Evolutionary conservation across 306 rosid genomes (phyloP), one percentile per base, ranked within the genome.

Genomic region (Senna tora): DNA sequence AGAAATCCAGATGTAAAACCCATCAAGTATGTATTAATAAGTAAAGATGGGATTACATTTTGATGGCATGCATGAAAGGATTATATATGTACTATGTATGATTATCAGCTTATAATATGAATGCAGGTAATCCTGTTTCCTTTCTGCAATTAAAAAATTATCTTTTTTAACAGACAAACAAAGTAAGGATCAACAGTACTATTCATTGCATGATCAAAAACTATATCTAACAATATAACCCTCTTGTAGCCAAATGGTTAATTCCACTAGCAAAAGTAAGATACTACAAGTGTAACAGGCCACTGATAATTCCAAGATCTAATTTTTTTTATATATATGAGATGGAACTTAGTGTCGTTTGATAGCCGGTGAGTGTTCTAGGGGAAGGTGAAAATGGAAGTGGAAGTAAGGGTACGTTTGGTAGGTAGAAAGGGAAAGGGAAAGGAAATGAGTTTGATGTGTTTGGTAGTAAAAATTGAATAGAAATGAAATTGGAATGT

Each of bases 211-310:
- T 39, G 96, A 87, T 77, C 96, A 90, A 75, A 83, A 70, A 20
- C 94, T 93, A 81, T 90, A 93, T 80, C 97, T 87, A 20, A 96
- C 96, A 73, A 93, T 84, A 87, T 90, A 75, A 90, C 93, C 80
- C 96, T 79, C 17, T 84, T 78, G 72, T 3, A 25, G 30, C n/a
- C n/a, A n/a, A n/a, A n/a, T n/a, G n/a, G n/a, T n/a, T n/a, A n/a
- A 25, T 1, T 25, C 30, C 30, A 25, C 30, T 90, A 63, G 98
- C 98, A 0, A 85, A 79, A 76, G 90, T 90, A 25, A 25, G 21
- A 95, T 39, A 90, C 93, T 83, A 87, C 96, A 30, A 95, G 88
- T n/a, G 90, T 82, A 82, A 87, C 87, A 2, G 87, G 83, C 69
- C 82, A 79, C 68, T 88, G 78, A 71, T 10, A 87, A 63, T 14